Conservation (phyloP, 352 stramenopile genomes). For the Globisporangium lucens region DNA sequence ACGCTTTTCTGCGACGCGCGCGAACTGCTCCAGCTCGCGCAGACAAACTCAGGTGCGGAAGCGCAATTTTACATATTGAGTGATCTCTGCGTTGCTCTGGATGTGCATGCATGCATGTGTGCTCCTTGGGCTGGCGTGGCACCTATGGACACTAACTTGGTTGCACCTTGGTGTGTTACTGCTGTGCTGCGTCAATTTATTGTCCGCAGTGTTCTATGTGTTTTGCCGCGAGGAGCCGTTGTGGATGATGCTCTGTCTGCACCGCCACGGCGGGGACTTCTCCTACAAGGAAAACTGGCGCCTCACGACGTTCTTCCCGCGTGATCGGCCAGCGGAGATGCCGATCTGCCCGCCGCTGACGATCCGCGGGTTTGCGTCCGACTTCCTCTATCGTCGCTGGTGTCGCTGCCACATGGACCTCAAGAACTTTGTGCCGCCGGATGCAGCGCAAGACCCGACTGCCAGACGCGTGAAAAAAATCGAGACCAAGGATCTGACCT, state of each 20-base stretch:
- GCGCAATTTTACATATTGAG: not conserved
- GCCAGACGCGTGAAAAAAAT: slow-evolving; percentile 54
- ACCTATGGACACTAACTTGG: not conserved
- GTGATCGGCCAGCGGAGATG: slow-evolving; percentile 23
- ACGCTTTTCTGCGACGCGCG: slow-evolving; percentile 65
- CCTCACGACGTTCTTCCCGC: slow-evolving; percentile 75
- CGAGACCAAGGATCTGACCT: slow-evolving; percentile 54
- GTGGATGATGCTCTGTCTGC: slow-evolving; percentile 81
- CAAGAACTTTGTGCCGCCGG: slow-evolving; percentile 44
- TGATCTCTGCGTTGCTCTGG: not conserved
- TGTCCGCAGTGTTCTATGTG: slow-evolving; percentile 63
- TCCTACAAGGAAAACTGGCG: slow-evolving; percentile 66
- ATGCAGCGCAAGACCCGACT: slow-evolving; percentile 38
- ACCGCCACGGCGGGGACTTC: slow-evolving; percentile 67
- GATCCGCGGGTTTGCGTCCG: slow-evolving; percentile 54
- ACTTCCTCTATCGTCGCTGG: slow-evolving; percentile 87
- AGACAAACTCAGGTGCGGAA: slow-evolving; percentile 68
- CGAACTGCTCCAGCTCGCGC: slow-evolving; percentile 57
- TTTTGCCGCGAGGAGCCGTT: slow-evolving; percentile 78
- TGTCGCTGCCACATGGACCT: slow-evolving; percentile 78
- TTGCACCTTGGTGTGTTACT: not conserved
- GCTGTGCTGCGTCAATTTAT: not conserved
- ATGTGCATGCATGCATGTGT: not conserved
- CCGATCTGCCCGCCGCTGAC: slow-evolving; percentile 25
- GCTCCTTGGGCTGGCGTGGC: not conserved